Percentiles rank a stretch among this genome's conserved stretches.
These are phyloP conservation scores for Neonectria faginata DNA, from an alignment of 2,329 filamentous ascomycete genomes.

Conservation along the genomic window DNA sequence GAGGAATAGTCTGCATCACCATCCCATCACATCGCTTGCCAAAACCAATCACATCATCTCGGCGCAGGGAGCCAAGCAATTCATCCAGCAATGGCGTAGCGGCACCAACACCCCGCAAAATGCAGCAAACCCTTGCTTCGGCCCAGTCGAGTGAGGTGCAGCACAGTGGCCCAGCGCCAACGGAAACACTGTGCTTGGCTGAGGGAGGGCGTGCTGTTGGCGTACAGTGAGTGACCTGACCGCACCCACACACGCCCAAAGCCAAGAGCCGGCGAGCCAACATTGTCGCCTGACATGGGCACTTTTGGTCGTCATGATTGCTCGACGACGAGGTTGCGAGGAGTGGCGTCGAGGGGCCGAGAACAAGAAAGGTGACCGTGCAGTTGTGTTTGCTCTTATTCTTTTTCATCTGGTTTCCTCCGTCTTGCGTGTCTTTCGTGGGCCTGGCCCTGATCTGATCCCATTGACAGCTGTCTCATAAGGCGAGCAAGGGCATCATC, in stretches of 20 bases:
- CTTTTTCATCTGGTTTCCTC: neutral
- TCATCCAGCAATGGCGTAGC: conserved; percentile 22
- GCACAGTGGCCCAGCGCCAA: neutral
- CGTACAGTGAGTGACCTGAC: neutral
- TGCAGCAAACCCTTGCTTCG: neutral
- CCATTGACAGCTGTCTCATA: neutral
- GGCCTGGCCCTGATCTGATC: neutral
- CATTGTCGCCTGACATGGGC: neutral
- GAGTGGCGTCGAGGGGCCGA: neutral
- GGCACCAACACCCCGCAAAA: conserved; percentile 16
- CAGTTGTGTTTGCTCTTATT: neutral
- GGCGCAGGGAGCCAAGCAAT: conserved; percentile 11
- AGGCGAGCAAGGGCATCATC: neutral
- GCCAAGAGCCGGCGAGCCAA: neutral
- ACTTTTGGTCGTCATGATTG: conserved; percentile 1
- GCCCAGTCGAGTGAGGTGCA: neutral
- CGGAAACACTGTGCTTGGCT: neutral
- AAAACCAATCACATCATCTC: conserved; percentile 1
- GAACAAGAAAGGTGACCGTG: neutral
- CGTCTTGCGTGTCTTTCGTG: neutral
- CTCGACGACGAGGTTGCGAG: neutral
- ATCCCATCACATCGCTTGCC: conserved; percentile 4
- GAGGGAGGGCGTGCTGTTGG: neutral
- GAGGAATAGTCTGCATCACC: neutral
- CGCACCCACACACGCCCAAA: neutral